Base-by-base conservation (phyloP, 75 land plant species). In the Pinus albicaulis region DNA sequence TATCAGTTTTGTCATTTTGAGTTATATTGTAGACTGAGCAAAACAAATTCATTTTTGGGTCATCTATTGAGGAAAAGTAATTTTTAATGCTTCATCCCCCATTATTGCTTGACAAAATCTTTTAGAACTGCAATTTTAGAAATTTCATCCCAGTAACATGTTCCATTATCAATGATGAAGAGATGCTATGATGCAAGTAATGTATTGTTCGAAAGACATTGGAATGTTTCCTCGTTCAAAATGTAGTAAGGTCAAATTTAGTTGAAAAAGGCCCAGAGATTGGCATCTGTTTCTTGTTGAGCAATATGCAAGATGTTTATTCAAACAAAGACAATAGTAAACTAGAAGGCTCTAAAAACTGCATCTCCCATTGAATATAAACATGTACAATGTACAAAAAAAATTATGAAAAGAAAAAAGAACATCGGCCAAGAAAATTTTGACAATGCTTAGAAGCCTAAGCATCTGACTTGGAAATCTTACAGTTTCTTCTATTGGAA, bases 401-500 rank as follows among this genome's bases (percentile, higher is more conserved):
- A 26, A 65, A 28, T 15, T 15, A 28, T 65, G 38, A 65, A 34
- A 65, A 65, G 69, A 3, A 65, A 65, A 34, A 4, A 34, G 69
- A 65, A 65, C 5, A 65, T 17, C 31, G 6, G 28, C 8, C 41
- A 68, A 41, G 22, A 20, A 41, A 68, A n/a, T 8, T 10, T 68
- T 41, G 52, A 41, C 23, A 19, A n/a, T 13, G 17, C 22, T 41
- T 68, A 68, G 2, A 68, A 44, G 2, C 19, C 71, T 12, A 68
- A 17, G 52, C 23, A 68, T 65, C 53, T 41, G 1, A 68, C 3
- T 36, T 76, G 59, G 34, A 74, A 48, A 64, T 74, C 88, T 76
- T 77, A 88, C 95, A 36, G 95, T 92, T 17, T 80, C 89, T 74
- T 92, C 95, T 64, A 92, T 92, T 10, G 95, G 93, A n/a, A 92